phyloP scores from a whole-genome alignment of 257 asterid genomes.

The Mitragyna speciosa region DNA sequence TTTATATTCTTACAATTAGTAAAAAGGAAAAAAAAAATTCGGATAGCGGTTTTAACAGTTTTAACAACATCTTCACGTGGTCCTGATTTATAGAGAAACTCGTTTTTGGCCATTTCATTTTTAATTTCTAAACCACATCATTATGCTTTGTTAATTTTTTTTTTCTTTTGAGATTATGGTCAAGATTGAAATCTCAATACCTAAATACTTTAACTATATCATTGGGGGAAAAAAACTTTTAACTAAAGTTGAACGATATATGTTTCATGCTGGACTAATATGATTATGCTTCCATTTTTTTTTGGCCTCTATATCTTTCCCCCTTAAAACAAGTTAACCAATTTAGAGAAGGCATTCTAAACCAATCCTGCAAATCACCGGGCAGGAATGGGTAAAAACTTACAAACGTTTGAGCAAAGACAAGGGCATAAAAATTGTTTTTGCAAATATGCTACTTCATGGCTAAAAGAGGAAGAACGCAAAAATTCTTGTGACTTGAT shows the following conservation, averaged over 20 bases:
- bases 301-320: not conserved
- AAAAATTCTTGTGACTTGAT: no score
- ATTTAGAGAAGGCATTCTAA: not conserved
- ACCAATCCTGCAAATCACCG: not conserved
- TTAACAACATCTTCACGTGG: slow-evolving; percentile 13
- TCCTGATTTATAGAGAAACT: not conserved
- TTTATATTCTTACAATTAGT: slow-evolving; percentile 8
- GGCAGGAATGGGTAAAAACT: not conserved
- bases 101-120: not conserved
- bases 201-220: not conserved
- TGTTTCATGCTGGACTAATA: not conserved
- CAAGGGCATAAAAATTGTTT: not conserved
- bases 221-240: no score
- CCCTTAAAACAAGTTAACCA: not conserved
- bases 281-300: no score
- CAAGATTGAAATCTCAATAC: not conserved
- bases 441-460: not conserved
- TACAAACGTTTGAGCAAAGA: not conserved
- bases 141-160: not conserved
- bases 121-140: not conserved
- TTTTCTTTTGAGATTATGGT: not conserved
- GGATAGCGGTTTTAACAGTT: not conserved
- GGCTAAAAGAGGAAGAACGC: not conserved
- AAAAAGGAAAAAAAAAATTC: no score
- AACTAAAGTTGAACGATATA: not conserved